These are phyloP conservation scores for Jaenimonas drosophilae DNA, from an alignment of 208 protist genomes.

Conservation along the genomic window DNA sequence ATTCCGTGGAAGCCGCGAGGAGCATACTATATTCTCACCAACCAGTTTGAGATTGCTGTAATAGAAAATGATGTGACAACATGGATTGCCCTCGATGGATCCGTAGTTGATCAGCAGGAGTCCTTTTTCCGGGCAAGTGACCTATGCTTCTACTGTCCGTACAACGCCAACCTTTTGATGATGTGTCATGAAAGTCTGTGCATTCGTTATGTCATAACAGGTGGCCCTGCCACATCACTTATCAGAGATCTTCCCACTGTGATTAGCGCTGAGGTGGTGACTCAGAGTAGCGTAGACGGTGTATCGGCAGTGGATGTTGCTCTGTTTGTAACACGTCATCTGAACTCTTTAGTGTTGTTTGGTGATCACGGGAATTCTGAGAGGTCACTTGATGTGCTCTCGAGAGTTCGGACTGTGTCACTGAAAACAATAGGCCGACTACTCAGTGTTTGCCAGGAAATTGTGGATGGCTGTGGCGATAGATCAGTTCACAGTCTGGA, in stretches of 20 bases:
- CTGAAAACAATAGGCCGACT: no score
- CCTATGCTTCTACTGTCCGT: conserved; percentile 32
- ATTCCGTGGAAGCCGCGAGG: conserved; percentile 27
- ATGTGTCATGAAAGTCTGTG: conserved; percentile 7
- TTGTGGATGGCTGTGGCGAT: conserved; percentile 5
- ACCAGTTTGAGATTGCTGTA: conserved; percentile 60
- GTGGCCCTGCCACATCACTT: conserved; percentile 5
- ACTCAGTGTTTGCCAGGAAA: conserved; percentile 6
- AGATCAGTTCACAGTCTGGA: conserved; percentile 6
- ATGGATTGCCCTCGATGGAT: conserved; percentile 57
- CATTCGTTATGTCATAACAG: conserved; percentile 14
- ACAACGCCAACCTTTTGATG: conserved; percentile 18
- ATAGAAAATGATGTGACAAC: conserved; percentile 61
- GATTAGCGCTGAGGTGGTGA: conserved; percentile 1
- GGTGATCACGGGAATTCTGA: no score
- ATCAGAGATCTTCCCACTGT: conserved; percentile 9
- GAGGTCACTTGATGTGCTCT: no score
- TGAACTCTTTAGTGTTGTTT: no score
- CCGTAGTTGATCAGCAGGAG: conserved; percentile 57
- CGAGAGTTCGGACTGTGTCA: no score
- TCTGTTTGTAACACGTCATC: no score
- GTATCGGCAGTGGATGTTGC: conserved; percentile 8
- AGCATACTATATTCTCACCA: conserved; percentile 57
- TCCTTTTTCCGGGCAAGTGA: conserved; percentile 22
- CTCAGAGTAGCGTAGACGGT: conserved; percentile 6